These are phyloP conservation scores for Phytophthora tentaculata DNA, from an alignment of 352 stramenopile genomes.

Conservation along the genomic window DNA sequence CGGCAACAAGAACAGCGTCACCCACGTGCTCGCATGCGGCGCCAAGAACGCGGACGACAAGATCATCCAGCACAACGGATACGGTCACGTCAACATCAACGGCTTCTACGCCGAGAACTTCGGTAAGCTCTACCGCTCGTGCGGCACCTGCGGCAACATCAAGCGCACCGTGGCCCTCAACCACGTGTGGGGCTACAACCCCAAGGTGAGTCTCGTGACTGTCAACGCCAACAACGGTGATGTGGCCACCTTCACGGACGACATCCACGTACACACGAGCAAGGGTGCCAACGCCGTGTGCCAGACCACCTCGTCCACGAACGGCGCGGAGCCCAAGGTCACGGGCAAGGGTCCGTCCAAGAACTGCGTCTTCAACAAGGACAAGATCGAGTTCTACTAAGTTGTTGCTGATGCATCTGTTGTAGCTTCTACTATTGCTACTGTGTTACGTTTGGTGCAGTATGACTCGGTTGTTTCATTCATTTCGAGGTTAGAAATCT, in stretches of 20 bases:
- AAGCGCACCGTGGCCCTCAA: constrained; percentile 43
- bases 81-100: constrained; percentile 47
- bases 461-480: not conserved
- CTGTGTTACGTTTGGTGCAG: not conserved
- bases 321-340: constrained; percentile 33
- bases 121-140: not conserved
- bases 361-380: constrained; percentile 43
- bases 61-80: constrained; percentile 49
- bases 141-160: constrained; percentile 19
- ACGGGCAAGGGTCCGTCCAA: constrained; percentile 34
- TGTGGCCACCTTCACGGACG: constrained; percentile 33
- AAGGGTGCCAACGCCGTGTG: constrained; percentile 32
- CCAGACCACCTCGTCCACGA: constrained; percentile 35
- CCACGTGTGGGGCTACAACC: constrained; percentile 45
- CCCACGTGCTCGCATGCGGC: constrained; percentile 37
- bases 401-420: not conserved
- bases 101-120: constrained; percentile 51
- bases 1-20: constrained; percentile 43
- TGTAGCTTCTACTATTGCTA: not conserved
- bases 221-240: constrained; percentile 44
- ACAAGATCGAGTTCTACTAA: constrained; percentile 42
- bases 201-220: constrained; percentile 43
- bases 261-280: constrained; percentile 36
- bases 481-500: not conserved
- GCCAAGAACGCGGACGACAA: constrained; percentile 48